A percentile compares a stretch with the other conserved stretches of the same genome.
Conservation (phyloP, 2,329 filamentous ascomycete species). For the Chalaropsis thielavioides region DNA sequence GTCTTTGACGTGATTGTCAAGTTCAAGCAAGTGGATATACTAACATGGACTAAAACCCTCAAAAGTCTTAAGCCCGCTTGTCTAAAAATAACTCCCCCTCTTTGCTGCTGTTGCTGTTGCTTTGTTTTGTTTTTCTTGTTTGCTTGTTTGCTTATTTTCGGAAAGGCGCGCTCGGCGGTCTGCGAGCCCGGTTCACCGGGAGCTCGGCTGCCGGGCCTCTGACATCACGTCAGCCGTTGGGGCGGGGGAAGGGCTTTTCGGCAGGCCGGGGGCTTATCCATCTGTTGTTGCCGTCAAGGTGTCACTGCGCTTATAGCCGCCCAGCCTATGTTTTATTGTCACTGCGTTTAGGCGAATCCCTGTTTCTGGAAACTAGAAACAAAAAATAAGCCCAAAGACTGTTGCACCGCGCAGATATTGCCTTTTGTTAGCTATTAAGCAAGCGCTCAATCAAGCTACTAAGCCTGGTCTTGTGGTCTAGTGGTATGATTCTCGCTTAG, state of each 20-base stretch:
- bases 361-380: neutral
- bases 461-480: constrained; percentile 39
- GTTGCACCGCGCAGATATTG: too few species aligned
- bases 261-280: too few species aligned
- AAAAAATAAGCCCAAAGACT: neutral
- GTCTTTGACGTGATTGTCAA: constrained; percentile 4
- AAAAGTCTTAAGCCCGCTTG: neutral
- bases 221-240: neutral
- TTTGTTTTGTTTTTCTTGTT: neutral
- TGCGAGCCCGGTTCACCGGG: neutral
- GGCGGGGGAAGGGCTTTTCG: neutral
- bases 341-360: neutral
- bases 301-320: neutral
- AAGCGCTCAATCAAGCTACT: too few species aligned
- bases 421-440: too few species aligned
- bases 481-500: constrained; percentile 62
- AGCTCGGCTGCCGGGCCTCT: neutral
- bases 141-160: neutral
- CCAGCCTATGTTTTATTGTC: neutral
- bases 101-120: neutral
- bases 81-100: constrained; percentile 5
- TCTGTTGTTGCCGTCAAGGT: neutral
- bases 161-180: neutral
- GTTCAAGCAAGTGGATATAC: neutral
- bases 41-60: neutral